Conservation (phyloP, 2,329 filamentous ascomycete species). For the Falciphora oryzae region DNA sequence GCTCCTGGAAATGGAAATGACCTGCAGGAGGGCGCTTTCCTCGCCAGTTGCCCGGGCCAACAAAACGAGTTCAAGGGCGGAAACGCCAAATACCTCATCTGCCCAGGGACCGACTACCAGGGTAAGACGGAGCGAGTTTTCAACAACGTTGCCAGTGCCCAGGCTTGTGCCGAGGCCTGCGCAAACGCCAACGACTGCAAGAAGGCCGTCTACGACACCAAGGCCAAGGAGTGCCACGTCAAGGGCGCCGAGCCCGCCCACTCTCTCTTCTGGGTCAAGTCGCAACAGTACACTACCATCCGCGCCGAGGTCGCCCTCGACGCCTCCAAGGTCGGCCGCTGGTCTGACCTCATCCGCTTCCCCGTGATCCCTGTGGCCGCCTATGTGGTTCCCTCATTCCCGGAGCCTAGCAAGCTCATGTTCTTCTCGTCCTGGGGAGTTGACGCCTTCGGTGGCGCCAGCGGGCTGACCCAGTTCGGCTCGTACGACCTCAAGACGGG, state of each 20-base stretch:
- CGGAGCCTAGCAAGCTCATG: conserved; percentile 19
- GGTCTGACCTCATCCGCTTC: conserved; percentile 21
- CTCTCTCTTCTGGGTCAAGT: neutral
- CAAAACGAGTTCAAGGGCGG: neutral
- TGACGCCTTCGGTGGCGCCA: conserved; percentile 18
- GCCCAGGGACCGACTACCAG: conserved; percentile 8
- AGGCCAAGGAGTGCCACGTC: conserved; percentile 5
- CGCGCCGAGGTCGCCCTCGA: conserved; percentile 11
- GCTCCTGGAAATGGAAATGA: neutral
- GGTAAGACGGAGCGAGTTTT: conserved; percentile 8
- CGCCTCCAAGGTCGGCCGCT: conserved; percentile 17
- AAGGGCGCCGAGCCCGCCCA: neutral
- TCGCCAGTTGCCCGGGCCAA: neutral
- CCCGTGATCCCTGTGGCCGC: conserved; percentile 24
- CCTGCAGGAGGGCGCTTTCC: neutral
- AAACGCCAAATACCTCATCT: conserved; percentile 10
- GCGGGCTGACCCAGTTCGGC: conserved; percentile 68
- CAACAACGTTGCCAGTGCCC: conserved; percentile 2
- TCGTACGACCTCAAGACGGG: conserved; percentile 86
- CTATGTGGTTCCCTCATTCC: conserved; percentile 21
- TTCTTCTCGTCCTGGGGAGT: conserved; percentile 22
- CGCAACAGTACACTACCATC: conserved; percentile 9
- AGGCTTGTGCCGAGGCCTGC: conserved; percentile 12
- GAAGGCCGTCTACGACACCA: conserved; percentile 11
- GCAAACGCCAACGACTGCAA: conserved; percentile 4